Conservation (phyloP, 202 grass and related monocot species). For the Eragrostis tef region DNA sequence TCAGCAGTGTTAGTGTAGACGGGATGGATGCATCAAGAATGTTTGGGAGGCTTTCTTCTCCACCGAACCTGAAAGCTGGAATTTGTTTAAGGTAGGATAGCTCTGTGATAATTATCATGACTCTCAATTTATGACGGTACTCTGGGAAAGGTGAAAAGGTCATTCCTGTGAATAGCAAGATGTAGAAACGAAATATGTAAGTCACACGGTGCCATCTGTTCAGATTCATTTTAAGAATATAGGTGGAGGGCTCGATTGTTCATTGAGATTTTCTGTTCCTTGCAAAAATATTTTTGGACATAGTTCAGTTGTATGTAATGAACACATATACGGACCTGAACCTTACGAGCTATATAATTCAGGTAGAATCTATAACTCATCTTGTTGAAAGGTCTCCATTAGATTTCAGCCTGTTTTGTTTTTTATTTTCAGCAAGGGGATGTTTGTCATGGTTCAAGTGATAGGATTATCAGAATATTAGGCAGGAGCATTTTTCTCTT, state of each 20-base stretch:
- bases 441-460: no score
- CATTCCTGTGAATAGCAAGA: slow-evolving; percentile 16
- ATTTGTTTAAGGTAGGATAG: slow-evolving; percentile 17
- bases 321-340: not conserved
- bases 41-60: not conserved
- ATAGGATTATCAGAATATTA: not conserved
- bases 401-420: not conserved
- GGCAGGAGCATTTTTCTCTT: no score
- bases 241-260: slow-evolving; percentile 1
- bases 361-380: not conserved
- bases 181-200: slow-evolving; percentile 16
- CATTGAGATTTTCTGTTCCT: not conserved
- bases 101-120: not conserved
- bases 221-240: not conserved
- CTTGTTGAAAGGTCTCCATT: not conserved
- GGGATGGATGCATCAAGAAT: no score
- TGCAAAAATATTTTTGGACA: not conserved
- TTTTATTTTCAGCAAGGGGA: not conserved
- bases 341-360: slow-evolving; percentile 19
- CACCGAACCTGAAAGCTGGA: not conserved
- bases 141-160: not conserved
- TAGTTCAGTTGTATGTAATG: not conserved
- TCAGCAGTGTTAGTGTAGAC: no score
- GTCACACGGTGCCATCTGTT: not conserved
- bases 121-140: not conserved